Percentiles rank a stretch among this genome's conserved stretches.
phyloP scores from a whole-genome alignment of 202 grass and related monocot species.

The Saccharum hybrid region DNA sequence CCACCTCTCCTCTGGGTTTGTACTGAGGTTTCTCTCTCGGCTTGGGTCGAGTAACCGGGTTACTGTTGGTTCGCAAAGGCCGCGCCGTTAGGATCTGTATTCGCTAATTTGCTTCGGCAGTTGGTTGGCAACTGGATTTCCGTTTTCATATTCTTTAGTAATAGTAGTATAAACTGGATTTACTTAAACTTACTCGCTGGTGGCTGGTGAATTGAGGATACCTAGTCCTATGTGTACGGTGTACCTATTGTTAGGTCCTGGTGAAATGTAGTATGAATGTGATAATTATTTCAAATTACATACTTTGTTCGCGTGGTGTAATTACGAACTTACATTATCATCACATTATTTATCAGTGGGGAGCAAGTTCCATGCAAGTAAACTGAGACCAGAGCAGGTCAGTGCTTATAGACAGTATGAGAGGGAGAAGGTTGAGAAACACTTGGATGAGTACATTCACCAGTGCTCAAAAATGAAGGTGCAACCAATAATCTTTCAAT shows the following conservation, averaged over 20 bases:
- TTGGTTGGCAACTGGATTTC: background rate
- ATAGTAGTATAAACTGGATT: background rate
- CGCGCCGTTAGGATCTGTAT: background rate
- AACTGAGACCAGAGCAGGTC: constrained; percentile 50
- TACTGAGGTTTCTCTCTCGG: background rate
- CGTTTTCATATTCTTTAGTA: background rate
- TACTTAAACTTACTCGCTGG: background rate
- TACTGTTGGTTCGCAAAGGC: background rate
- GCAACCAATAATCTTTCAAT: background rate
- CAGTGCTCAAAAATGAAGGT: constrained; percentile 68
- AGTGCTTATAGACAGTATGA: constrained; percentile 54
- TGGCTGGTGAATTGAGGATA: background rate
- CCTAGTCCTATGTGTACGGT: background rate
- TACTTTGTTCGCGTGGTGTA: background rate
- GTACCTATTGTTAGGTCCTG: background rate
- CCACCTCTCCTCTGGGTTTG: constrained; percentile 1
- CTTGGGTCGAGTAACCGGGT: background rate
- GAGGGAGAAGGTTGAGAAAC: constrained; percentile 55
- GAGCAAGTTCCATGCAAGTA: constrained; percentile 58
- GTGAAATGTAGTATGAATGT: background rate
- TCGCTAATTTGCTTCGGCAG: background rate
- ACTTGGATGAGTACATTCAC: constrained; percentile 63
- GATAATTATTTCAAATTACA: background rate
- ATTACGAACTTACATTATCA: constrained; percentile 13
- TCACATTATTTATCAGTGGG: constrained; percentile 59